These are phyloP conservation scores for Cryptococcus depauperatus DNA, from an alignment of 1,284 basidiomycete species.

Conservation along the genomic window DNA sequence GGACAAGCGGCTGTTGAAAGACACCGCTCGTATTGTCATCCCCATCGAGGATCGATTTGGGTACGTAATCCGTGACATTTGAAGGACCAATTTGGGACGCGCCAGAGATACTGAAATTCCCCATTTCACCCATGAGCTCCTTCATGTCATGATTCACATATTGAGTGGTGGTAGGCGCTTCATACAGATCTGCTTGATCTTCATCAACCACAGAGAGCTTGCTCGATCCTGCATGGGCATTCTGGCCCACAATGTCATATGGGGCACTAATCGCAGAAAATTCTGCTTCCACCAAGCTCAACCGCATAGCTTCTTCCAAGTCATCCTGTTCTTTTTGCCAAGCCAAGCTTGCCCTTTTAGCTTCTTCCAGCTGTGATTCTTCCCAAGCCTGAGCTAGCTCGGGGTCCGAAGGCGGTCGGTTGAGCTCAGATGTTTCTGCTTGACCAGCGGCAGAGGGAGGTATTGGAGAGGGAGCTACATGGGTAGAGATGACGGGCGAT, in stretches of 20 bases:
- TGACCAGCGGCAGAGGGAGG: background rate
- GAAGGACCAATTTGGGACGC: background rate
- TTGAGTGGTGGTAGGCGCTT: background rate
- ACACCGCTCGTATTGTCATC: slow-evolving; percentile 4
- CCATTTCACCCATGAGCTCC: slow-evolving; percentile 6
- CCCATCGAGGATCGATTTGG: slow-evolving; percentile 9
- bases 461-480: background rate
- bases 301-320: slow-evolving; percentile 33
- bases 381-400: slow-evolving; percentile 32
- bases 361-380: slow-evolving; percentile 39
- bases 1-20: slow-evolving; percentile 10
- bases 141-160: slow-evolving; percentile 7
- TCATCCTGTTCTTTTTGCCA: slow-evolving; percentile 34
- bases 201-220: background rate
- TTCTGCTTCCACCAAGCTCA: slow-evolving; percentile 31
- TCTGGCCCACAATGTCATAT: background rate
- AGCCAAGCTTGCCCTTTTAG: slow-evolving; percentile 26
- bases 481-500: background rate
- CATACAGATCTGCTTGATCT: slow-evolving; percentile 4
- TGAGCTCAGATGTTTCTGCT: background rate
- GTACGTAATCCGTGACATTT: background rate
- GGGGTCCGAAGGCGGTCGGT: slow-evolving; percentile 15
- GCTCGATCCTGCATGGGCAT: background rate
- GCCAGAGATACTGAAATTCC: slow-evolving; percentile 10
- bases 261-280: background rate